Conservation (phyloP, 495 filamentous ascomycete species). For the Cercophora samala region DNA sequence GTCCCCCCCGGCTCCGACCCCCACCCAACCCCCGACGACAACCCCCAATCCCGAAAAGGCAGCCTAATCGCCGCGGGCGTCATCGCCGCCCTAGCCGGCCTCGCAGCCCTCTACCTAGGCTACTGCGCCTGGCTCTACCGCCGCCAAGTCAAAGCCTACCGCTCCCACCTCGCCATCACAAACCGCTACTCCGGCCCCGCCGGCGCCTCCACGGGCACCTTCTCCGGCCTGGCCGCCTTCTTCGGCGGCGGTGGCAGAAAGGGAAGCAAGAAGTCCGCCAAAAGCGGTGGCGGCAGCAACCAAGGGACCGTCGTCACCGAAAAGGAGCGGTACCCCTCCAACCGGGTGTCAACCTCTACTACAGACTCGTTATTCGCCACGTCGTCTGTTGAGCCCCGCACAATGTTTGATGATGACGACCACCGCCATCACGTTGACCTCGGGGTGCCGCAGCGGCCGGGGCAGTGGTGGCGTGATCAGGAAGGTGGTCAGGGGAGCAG, state of each 20-base stretch:
- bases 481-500: constrained; percentile 5
- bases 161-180: constrained; percentile 59
- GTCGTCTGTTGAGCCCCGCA: constrained; percentile 33
- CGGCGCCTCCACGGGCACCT: constrained; percentile 10
- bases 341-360: constrained; percentile 23
- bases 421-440: neutral
- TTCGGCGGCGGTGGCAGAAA: constrained; percentile 19
- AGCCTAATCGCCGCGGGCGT: constrained; percentile 63
- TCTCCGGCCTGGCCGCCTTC: constrained; percentile 21
- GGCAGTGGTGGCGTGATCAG: constrained; percentile 14
- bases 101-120: constrained; percentile 60
- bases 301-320: constrained; percentile 13
- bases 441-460: neutral
- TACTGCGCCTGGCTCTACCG: constrained; percentile 71
- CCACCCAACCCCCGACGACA: neutral
- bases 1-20: constrained; percentile 14
- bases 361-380: constrained; percentile 26
- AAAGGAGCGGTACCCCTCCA: constrained; percentile 21
- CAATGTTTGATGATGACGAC: constrained; percentile 31
- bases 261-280: constrained; percentile 27
- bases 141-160: constrained; percentile 59
- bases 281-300: constrained; percentile 12
- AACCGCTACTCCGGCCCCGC: constrained; percentile 35
- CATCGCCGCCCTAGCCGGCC: constrained; percentile 57
- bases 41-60: neutral